Evolutionary conservation across 140 eudicot genomes (phyloP), one percentile per base, ranked within the genome.

Genomic region (Anethum foeniculum): DNA sequence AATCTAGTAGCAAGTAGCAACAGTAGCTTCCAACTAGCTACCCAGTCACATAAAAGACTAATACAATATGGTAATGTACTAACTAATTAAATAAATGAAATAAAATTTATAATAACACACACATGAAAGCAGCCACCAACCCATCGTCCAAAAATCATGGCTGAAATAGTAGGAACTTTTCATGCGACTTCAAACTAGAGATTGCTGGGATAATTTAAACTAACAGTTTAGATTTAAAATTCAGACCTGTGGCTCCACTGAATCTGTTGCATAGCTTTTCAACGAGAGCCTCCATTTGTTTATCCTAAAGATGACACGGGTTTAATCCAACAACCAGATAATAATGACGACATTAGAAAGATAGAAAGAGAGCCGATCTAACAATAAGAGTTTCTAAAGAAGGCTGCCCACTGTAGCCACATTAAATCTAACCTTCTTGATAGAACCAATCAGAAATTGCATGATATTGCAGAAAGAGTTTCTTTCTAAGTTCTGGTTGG

Each of bases 221-320:
- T 51, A n/a, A 54, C 56, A 34, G 49, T 32, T 68, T 43, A 18
- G 65, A 36, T 39, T 65, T 23, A 65, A 41, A 58, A 21, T 27
- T 28, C 69, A 79, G 84, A 94, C 99, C 99, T 81, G 97, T 88
- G 82, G 89, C 96, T 28, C 99, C 99, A 81, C 86, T 84, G 74
- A 95, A 92, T 87, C 99, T 91, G 83, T 89, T 82, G 88, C 97
- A 92, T 80, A 95, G 91, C 89, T 95, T 95, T 80, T 95, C 99
- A 56, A 95, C 99, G 72, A 95, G 97, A 84, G 97, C 86, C 90
- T 95, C 97, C 99, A 95, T 92, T 95, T 95, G 99, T 86, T 92
- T 95, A 84, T 95, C 99, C 99, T 95, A 84, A 44, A 83, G 77
- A 84, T 28, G 67, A 3, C 43, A 30, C 62, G 27, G 62, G 34